Base-by-base conservation (phyloP, 352 stramenopile genomes). In the Phytophthora tubulina region DNA sequence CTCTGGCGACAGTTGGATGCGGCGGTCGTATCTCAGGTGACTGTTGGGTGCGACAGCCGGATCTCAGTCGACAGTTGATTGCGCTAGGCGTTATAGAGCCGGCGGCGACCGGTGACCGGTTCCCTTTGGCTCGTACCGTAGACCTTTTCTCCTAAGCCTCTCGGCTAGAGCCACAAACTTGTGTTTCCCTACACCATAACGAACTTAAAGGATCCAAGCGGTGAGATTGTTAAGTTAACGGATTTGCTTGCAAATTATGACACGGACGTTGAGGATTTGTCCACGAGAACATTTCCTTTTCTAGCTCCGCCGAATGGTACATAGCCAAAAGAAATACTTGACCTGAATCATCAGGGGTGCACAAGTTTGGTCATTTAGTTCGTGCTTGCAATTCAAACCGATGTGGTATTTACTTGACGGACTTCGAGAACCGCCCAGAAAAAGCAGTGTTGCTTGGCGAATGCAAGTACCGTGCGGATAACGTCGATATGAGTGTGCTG, bases 331-430 rank as follows among this genome's bases (percentile, higher is more conserved):
- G 52, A 13, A 11, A 59, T 73, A 39, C 21, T 27, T 21, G 21
- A 21, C 21, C 21, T 21, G 21, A 21, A 21, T 68, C 38, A 7
- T 13, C 1, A 13, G 0, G 45, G 45, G 3, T 70, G 59, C 21
- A 21, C 59, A 68, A 63, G 0, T 65, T 74, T n/a, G 67, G 67
- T 17, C 60, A 59, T 62, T 17, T 74, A 1, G 38, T 62, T 62
- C 17, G 36, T 4, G 35, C 45, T 11, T 0, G 0, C 1, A 63
- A 63, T 52, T 2, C 14, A 11, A 11, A 56, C 6, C 27, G 44
- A 13, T 35, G 39, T 33, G 53, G 58, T 32, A 15, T 48, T 50
- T 63, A 50, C n/a, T 39, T 59, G 10, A 3, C 9, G 36, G 35
- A 60, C 31, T 14, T 57, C 31, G 17, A 21, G 0, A 35, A 0